A percentile compares a stretch with the other conserved stretches of the same genome.
These are phyloP conservation scores for Chalciporus sp. DNA, from an alignment of 1,284 basidiomycete species.

Conservation along the genomic window DNA sequence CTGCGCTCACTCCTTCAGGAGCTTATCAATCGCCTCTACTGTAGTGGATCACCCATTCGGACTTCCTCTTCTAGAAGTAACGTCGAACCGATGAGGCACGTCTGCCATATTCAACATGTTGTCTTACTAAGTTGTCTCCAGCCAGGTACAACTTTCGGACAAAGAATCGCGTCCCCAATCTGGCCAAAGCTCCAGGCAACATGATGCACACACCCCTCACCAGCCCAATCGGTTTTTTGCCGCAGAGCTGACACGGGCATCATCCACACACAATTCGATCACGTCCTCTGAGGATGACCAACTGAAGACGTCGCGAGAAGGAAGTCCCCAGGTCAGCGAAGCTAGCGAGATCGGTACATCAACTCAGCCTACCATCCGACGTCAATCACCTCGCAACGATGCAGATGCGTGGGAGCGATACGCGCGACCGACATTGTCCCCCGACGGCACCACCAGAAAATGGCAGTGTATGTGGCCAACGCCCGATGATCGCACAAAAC, in stretches of 20 bases:
- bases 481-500: slow-evolving; percentile 36
- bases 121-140: slow-evolving; percentile 17
- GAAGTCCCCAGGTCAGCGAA: slow-evolving; percentile 34
- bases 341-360: slow-evolving; percentile 29
- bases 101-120: neutral
- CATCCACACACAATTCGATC: slow-evolving; percentile 22
- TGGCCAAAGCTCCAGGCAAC: slow-evolving; percentile 14
- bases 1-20: slow-evolving; percentile 1
- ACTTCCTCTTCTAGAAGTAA: slow-evolving; percentile 20
- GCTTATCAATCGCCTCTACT: slow-evolving; percentile 11
- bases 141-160: slow-evolving; percentile 25
- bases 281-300: slow-evolving; percentile 37
- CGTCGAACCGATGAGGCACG: slow-evolving; percentile 33
- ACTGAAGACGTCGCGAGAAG: slow-evolving; percentile 31
- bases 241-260: slow-evolving; percentile 11
- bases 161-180: slow-evolving; percentile 15
- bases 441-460: slow-evolving; percentile 38
- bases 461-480: slow-evolving; percentile 40
- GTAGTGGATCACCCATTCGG: slow-evolving; percentile 19
- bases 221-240: slow-evolving; percentile 12
- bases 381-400: slow-evolving; percentile 33
- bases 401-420: slow-evolving; percentile 35
- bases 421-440: slow-evolving; percentile 37
- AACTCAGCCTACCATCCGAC: slow-evolving; percentile 19
- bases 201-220: slow-evolving; percentile 5